Base-by-base conservation (phyloP, 768 basidiomycete genomes). In the Hortiboletus campestris region DNA sequence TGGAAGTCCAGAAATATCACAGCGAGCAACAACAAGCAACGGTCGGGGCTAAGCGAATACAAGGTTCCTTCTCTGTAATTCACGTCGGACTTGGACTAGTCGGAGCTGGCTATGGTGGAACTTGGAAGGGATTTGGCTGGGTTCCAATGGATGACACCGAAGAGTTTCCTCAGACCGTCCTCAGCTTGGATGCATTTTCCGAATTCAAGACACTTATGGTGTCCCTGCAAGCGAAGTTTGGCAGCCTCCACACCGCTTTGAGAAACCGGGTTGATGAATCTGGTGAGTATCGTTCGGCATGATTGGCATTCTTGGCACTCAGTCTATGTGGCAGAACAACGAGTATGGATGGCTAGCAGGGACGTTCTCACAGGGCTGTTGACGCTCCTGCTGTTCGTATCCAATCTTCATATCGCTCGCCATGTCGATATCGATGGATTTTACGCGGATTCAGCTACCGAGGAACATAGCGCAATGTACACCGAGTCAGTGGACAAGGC, bases 111-210 rank as follows among this genome's bases (percentile, higher is more conserved):
- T 75, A 78, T 49, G 91, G 80, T 22, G 91, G 81, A 10, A 75
- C 76, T 20, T 94, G 92, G 92, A 89, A 84, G 61, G 93, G 91
- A 13, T 90, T 91, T 60, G 94, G 93, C 34, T 94, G 86, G 80
- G 81, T 89, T 40, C 76, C 81, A 25, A 67, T 80, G 42, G 78
- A 80, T 38, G 79, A 80, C 31, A 76, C 79, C 8, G 75, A 76
- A 19, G 77, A 77, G 31, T 67, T 67, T 31, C 80, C 84, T 17
- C 73, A 74, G 62, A 77, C 76, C 45, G 63, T 75, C 36, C 71
- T 90, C 49, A 75, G 78, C 19, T 67, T 77, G 2, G 81, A 83
- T 20, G 76, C 82, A 25, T 74, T 87, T 46, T 70, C 73, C 13
- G 84, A 88, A 53, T 70, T 90, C 61, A 78, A 75, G 57, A 61